phyloP scores from a whole-genome alignment of 2,329 filamentous ascomycete species.

The Chaetomiaceae sp. region DNA sequence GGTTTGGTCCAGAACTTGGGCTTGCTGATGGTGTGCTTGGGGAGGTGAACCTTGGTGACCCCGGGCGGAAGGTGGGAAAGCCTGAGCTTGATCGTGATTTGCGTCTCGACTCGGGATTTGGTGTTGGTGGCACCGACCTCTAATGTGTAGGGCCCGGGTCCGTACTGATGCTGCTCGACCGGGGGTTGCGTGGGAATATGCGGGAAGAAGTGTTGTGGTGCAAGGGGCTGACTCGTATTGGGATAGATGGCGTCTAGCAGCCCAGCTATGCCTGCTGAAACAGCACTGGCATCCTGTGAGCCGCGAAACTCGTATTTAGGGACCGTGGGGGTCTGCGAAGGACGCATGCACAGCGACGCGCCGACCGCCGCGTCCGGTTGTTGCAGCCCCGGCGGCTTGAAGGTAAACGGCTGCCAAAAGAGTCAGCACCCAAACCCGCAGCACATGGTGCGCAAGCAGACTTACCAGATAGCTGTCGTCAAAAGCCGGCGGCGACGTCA shows the following conservation, averaged over 20 bases:
- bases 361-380: not conserved
- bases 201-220: slow-evolving; percentile 7
- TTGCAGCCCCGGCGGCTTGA: slow-evolving; percentile 19
- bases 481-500: slow-evolving; percentile 8
- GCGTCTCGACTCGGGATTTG: slow-evolving; percentile 93
- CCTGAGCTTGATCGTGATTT: slow-evolving; percentile 82
- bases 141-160: slow-evolving; percentile 37
- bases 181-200: not conserved
- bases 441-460: not conserved
- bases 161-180: slow-evolving; percentile 22
- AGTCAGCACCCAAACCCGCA: slow-evolving; percentile 2
- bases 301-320: slow-evolving; percentile 14
- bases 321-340: not conserved
- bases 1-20: slow-evolving; percentile 82
- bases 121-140: slow-evolving; percentile 62
- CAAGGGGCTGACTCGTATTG: not conserved
- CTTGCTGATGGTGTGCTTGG: slow-evolving; percentile 87
- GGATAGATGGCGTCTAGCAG: slow-evolving; percentile 4
- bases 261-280: not conserved
- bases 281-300: slow-evolving; percentile 1
- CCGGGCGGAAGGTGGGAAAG: slow-evolving; percentile 70
- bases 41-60: slow-evolving; percentile 77
- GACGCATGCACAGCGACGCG: slow-evolving; percentile 8
- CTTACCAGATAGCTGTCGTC: slow-evolving; percentile 10
- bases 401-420: slow-evolving; percentile 27